phyloP scores from a whole-genome alignment of 2,329 filamentous ascomycete genomes.

The Sclerotinia trifoliorum region DNA sequence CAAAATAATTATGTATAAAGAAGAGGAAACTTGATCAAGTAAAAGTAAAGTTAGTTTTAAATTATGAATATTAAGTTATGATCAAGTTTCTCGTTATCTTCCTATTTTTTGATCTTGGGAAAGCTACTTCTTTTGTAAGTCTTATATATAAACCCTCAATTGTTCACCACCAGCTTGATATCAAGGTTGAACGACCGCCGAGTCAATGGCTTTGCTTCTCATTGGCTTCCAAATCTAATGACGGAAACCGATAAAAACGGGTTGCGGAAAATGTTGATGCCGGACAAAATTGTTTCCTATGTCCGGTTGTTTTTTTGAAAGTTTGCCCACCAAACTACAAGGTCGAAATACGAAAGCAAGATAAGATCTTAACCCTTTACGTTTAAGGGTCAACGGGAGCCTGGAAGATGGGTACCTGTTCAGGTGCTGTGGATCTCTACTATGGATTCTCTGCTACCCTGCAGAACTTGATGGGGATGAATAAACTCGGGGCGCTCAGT shows the following conservation, averaged over 20 bases:
- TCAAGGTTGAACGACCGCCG: neutral
- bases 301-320: neutral
- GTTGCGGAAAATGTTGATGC: neutral
- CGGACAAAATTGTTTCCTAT: neutral
- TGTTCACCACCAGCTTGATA: too few species aligned
- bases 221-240: neutral
- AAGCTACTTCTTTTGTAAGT: neutral
- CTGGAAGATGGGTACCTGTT: too few species aligned
- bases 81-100: too few species aligned
- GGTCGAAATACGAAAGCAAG: neutral
- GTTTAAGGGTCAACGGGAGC: too few species aligned
- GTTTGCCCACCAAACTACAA: neutral
- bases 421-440: too few species aligned
- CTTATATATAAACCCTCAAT: neutral
- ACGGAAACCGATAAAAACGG: too few species aligned
- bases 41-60: too few species aligned
- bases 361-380: neutral
- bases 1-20: neutral
- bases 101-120: neutral
- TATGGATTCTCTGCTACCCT: too few species aligned
- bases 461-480: too few species aligned
- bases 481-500: too few species aligned
- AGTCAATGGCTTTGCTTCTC: neutral
- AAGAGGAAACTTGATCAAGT: neutral
- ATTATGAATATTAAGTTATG: too few species aligned